Evolutionary conservation across 441 rosid species (phyloP).

Genomic region (Erodium texanum): DNA sequence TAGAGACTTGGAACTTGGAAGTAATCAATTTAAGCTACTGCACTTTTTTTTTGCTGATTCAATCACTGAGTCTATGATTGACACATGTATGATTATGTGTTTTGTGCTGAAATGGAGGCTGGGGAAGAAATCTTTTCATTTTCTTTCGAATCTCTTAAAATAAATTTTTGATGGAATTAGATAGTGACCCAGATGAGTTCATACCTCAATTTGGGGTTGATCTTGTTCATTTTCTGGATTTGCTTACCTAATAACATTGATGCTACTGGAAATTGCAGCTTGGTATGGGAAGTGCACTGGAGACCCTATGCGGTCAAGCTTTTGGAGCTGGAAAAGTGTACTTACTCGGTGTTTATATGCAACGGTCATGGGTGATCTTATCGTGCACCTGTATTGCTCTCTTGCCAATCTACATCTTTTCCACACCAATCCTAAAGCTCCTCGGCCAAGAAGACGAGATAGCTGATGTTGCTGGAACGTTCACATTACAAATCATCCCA

Average conservation of each 20-base stretch:
- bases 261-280: conserved; percentile 34
- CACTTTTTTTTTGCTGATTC: neutral
- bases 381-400: conserved; percentile 27
- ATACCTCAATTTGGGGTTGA: neutral
- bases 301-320: conserved; percentile 86
- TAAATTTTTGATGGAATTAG: too few species aligned
- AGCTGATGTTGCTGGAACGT: conserved; percentile 49
- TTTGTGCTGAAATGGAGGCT: too few species aligned
- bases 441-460: conserved; percentile 49
- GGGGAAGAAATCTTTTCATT: too few species aligned
- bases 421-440: conserved; percentile 51
- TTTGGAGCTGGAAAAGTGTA: conserved; percentile 71
- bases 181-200: neutral
- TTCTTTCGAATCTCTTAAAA: too few species aligned
- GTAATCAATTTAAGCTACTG: neutral
- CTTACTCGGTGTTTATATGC: conserved; percentile 73
- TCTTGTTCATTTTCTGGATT: neutral
- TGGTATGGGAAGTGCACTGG: conserved; percentile 89
- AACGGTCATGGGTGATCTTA: conserved; percentile 67
- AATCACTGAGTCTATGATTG: neutral
- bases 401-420: conserved; percentile 50
- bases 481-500: conserved; percentile 47
- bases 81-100: too few species aligned
- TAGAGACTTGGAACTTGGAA: too few species aligned
- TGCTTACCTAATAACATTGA: neutral